phyloP scores from a whole-genome alignment of 1,284 basidiomycete species.

The Pascua guehoae region DNA sequence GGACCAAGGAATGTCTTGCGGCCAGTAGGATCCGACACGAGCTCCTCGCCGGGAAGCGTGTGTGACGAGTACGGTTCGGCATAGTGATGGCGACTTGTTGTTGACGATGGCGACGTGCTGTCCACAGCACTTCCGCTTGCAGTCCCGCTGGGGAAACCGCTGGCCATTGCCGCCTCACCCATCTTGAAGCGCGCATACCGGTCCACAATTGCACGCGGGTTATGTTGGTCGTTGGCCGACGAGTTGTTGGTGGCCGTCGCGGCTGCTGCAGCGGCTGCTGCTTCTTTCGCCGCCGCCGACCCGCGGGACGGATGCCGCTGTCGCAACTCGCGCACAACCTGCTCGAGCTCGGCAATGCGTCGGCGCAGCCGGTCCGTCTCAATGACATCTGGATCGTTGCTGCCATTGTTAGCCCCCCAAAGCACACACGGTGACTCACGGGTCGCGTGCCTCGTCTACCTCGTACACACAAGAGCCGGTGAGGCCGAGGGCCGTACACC shows the following conservation, averaged over 20 bases:
- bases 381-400: constrained; percentile 76
- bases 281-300: constrained; percentile 4
- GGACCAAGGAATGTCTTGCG: constrained; percentile 41
- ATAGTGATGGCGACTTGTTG: constrained; percentile 11
- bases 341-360: constrained; percentile 83
- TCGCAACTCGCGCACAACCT: constrained; percentile 68
- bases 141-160: background rate
- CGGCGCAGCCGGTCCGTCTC: constrained; percentile 76
- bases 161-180: constrained; percentile 34
- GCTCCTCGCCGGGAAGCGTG: constrained; percentile 40
- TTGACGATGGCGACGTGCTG: constrained; percentile 10
- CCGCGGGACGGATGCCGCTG: constrained; percentile 29
- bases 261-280: constrained; percentile 1
- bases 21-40: constrained; percentile 36
- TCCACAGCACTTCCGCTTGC: background rate
- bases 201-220: constrained; percentile 44
- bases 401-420: constrained; percentile 36
- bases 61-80: constrained; percentile 37
- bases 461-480: constrained; percentile 89
- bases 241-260: background rate
- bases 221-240: constrained; percentile 26
- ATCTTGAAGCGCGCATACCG: constrained; percentile 45
- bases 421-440: constrained; percentile 53
- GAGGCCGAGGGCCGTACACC: constrained; percentile 67
- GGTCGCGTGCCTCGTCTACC: constrained; percentile 76